Percentiles rank a stretch among this genome's conserved stretches.
These are phyloP conservation scores for Diphasiastrum complanatum DNA, from an alignment of 83 land plant species.

Conservation along the genomic window DNA sequence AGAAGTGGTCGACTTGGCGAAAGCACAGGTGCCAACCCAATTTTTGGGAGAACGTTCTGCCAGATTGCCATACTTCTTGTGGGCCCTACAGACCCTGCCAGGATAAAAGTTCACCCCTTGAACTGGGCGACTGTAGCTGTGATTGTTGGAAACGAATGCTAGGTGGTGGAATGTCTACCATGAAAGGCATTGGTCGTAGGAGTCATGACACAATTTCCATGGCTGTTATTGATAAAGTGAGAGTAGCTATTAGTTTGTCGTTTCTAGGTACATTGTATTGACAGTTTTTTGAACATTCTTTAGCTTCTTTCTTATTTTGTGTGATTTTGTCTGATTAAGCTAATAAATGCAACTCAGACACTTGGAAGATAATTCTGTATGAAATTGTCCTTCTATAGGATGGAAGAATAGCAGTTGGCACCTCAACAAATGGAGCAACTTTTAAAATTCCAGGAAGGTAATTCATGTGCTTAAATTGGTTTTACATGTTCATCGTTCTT, in stretches of 20 bases:
- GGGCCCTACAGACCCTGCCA: conserved; percentile 72
- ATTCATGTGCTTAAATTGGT: neutral
- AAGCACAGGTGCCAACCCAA: conserved; percentile 74
- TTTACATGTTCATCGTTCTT: neutral
- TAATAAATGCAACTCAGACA: neutral
- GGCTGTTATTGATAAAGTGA: conserved; percentile 88
- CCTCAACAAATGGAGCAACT: conserved; percentile 98
- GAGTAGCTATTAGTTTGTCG: no score
- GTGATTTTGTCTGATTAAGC: conserved; percentile 4
- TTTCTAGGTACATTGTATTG: no score
- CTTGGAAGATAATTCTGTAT: neutral
- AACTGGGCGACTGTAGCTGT: neutral
- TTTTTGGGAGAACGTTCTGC: conserved; percentile 74
- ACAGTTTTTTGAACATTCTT: neutral
- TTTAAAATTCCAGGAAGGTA: conserved; percentile 96
- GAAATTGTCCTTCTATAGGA: conserved; percentile 23
- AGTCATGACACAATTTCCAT: conserved; percentile 97
- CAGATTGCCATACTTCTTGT: conserved; percentile 47
- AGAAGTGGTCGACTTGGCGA: conserved; percentile 68
- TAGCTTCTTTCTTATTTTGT: conserved; percentile 1
- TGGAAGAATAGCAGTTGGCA: conserved; percentile 86
- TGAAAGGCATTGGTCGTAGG: conserved; percentile 28
- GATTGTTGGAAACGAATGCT: neutral
- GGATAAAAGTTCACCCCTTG: no score
- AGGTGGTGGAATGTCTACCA: neutral